Evolutionary conservation across 225 moss, liverwort and hornwort species (phyloP).

Genomic region (Polytrichum commune): DNA sequence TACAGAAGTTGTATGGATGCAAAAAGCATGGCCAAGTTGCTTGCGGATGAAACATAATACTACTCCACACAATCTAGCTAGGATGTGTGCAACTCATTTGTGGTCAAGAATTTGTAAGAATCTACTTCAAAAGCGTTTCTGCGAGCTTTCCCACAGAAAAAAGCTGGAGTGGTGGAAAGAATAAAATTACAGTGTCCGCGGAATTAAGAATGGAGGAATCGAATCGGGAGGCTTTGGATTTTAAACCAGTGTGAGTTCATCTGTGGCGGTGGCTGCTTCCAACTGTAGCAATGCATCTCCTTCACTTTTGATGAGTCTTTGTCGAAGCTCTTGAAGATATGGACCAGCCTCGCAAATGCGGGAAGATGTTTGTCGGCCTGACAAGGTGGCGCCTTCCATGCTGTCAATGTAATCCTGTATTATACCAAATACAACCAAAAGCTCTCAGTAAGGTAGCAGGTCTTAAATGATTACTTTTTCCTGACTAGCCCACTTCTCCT

Average conservation of each 20-base stretch:
- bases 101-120: too few relatives aligned
- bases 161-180: not conserved
- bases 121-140: not conserved
- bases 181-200: not conserved
- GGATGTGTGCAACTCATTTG: too few relatives aligned
- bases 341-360: conserved; percentile 69
- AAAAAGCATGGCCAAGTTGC: too few relatives aligned
- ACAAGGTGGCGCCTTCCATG: conserved; percentile 95
- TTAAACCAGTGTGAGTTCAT: conserved; percentile 50
- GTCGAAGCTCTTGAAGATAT: conserved; percentile 57
- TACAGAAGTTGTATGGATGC: too few relatives aligned
- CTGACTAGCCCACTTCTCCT: too few relatives aligned
- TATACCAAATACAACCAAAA: not conserved
- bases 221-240: not conserved
- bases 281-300: conserved; percentile 1
- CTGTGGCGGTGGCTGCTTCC: conserved; percentile 3
- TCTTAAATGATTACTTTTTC: too few relatives aligned
- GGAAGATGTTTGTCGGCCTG: conserved; percentile 73
- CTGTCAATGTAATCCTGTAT: conserved; percentile 93
- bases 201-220: conserved; percentile 2
- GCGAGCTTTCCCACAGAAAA: not conserved
- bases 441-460: too few relatives aligned
- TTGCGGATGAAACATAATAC: too few relatives aligned
- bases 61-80: too few relatives aligned
- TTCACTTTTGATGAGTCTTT: conserved; percentile 42